Percentiles rank a stretch among this genome's conserved stretches.
phyloP scores from a whole-genome alignment of 495 filamentous ascomycete genomes.

The Trichoderma asperelloides region DNA sequence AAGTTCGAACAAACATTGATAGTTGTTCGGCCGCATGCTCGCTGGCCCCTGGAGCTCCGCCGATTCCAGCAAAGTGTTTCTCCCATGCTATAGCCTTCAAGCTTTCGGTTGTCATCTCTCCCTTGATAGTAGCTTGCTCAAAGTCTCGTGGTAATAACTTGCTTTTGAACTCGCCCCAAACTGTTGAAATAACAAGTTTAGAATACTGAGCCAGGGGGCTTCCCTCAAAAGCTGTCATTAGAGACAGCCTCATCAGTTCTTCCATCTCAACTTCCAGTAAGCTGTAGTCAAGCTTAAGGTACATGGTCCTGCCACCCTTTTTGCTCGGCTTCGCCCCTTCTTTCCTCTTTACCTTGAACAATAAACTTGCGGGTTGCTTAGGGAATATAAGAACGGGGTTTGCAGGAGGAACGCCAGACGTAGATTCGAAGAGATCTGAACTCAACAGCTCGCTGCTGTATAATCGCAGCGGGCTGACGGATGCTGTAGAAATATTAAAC shows the following conservation, averaged over 20 bases:
- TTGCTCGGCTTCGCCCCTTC: conserved; percentile 19
- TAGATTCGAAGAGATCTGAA: conserved; percentile 60
- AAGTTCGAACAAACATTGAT: conserved; percentile 25
- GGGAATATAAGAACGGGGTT: conserved; percentile 61
- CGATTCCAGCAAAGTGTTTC: conserved; percentile 35
- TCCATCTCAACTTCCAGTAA: conserved; percentile 66
- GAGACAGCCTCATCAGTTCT: conserved; percentile 28
- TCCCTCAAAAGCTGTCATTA: conserved; percentile 30
- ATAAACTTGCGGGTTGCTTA: conserved; percentile 70
- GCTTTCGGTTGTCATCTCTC: conserved; percentile 36
- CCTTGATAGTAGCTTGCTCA: conserved; percentile 44
- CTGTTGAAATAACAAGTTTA: conserved; percentile 35
- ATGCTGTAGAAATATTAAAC: conserved; percentile 79
- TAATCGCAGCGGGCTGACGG: conserved; percentile 62
- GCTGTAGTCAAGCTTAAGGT: conserved; percentile 66
- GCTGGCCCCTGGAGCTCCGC: conserved; percentile 18
- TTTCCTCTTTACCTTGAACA: conserved; percentile 65
- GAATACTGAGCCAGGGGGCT: conserved; percentile 34
- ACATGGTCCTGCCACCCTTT: conserved; percentile 45
- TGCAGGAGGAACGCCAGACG: conserved; percentile 45
- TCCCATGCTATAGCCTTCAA: conserved; percentile 29
- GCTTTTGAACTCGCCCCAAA: conserved; percentile 44
- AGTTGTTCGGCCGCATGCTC: conserved; percentile 21
- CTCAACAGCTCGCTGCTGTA: conserved; percentile 58
- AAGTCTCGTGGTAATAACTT: conserved; percentile 51